phyloP scores from a whole-genome alignment of 139 green algal species.

The Chlorella sp. region DNA sequence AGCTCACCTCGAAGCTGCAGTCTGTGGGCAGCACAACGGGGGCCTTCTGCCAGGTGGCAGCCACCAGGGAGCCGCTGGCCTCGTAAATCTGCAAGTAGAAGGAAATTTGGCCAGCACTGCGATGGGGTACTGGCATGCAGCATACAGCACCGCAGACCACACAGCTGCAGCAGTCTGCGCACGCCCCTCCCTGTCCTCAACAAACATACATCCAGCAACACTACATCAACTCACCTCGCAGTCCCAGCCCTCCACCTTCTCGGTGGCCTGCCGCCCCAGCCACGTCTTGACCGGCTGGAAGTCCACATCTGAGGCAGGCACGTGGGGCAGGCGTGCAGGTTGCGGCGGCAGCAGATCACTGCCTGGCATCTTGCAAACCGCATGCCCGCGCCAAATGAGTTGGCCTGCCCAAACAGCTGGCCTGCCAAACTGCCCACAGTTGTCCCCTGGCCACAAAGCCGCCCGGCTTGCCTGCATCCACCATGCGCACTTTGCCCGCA shows the following conservation, averaged over 20 bases:
- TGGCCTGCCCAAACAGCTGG: too few species aligned
- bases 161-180: background rate
- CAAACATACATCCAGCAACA: background rate
- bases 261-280: constrained; percentile 52
- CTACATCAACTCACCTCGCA: background rate
- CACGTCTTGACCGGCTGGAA: constrained; percentile 52
- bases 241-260: constrained; percentile 58
- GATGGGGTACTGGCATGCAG: too few species aligned
- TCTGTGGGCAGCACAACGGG: constrained; percentile 35
- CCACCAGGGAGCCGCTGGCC: constrained; percentile 61
- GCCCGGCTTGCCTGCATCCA: too few species aligned
- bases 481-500: constrained; percentile 44
- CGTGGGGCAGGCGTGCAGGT: too few species aligned
- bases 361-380: too few species aligned
- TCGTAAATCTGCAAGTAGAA: constrained; percentile 60
- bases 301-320: constrained; percentile 37
- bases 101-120: too few species aligned
- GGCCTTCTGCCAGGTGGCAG: constrained; percentile 34
- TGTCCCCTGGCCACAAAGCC: too few species aligned
- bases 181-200: background rate
- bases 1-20: constrained; percentile 55
- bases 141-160: too few species aligned
- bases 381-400: too few species aligned
- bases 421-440: too few species aligned
- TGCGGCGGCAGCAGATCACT: too few species aligned